Evolutionary conservation across 768 basidiomycete genomes (phyloP).

Genomic region (Leccinellum rugosiceps): DNA sequence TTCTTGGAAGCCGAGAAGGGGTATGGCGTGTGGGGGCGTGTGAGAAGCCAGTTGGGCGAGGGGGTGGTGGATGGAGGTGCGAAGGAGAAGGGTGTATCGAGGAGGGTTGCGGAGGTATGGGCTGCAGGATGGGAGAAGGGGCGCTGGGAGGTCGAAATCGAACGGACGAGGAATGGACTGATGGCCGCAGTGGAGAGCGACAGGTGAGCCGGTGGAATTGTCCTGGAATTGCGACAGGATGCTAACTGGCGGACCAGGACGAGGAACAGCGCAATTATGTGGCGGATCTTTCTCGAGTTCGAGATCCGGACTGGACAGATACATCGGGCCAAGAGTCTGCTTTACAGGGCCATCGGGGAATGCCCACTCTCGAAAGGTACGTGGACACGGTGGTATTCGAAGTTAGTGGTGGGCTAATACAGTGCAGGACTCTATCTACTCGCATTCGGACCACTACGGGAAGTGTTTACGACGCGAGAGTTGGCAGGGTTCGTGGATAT

Average conservation of each 20-base stretch:
- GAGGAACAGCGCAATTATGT: conserved; percentile 59
- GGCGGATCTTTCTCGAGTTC: conserved; percentile 74
- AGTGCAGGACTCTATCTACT: conserved; percentile 67
- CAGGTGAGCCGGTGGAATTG: conserved; percentile 51
- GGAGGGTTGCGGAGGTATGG: conserved; percentile 72
- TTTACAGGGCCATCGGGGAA: conserved; percentile 73
- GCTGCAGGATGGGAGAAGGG: conserved; percentile 75
- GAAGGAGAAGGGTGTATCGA: conserved; percentile 52
- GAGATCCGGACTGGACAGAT: conserved; percentile 64
- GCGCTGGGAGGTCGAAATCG: conserved; percentile 66
- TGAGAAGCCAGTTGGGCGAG: conserved; percentile 55
- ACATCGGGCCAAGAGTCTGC: conserved; percentile 61
- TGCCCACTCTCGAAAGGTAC: conserved; percentile 75
- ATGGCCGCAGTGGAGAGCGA: conserved; percentile 60
- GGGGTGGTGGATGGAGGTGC: conserved; percentile 29
- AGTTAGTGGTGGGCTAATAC: conserved; percentile 11
- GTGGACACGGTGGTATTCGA: neutral
- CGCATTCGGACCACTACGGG: conserved; percentile 69
- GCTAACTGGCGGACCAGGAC: conserved; percentile 45
- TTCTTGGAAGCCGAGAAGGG: conserved; percentile 78
- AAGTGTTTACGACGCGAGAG: conserved; percentile 58
- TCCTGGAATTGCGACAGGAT: neutral
- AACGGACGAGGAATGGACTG: conserved; percentile 66
- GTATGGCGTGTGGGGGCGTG: conserved; percentile 74
- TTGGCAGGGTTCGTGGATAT: conserved; percentile 60